Evolutionary conservation across 768 basidiomycete species (phyloP).

Genomic region (Phylloporus sp.): DNA sequence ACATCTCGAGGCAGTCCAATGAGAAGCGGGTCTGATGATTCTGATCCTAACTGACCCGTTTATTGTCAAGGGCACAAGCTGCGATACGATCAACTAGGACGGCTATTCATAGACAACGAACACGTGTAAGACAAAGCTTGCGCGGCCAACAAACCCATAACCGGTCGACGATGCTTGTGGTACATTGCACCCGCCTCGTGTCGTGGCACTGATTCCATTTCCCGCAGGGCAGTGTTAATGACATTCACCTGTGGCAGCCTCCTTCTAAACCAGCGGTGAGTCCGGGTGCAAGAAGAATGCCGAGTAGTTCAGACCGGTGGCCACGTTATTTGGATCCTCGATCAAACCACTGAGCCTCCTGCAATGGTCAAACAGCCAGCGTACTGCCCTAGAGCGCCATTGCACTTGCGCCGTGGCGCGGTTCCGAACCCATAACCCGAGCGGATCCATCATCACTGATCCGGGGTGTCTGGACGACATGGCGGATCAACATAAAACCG

Average conservation of each 20-base stretch:
- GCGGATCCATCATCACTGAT: too few relatives aligned
- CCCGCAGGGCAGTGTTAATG: not conserved
- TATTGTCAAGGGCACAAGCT: too few relatives aligned
- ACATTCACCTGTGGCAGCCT: not conserved
- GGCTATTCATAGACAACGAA: not conserved
- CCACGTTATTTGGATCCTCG: not conserved
- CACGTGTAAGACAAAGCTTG: too few relatives aligned
- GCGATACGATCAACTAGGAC: not conserved
- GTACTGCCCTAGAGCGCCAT: not conserved
- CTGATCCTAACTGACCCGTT: too few relatives aligned
- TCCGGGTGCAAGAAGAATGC: not conserved
- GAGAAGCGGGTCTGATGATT: too few relatives aligned
- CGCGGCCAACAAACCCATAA: too few relatives aligned
- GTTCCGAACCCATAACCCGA: not conserved
- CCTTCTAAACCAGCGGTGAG: not conserved
- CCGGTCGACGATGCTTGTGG: not conserved
- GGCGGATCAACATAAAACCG: too few relatives aligned
- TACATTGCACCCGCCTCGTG: not conserved
- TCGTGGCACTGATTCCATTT: not conserved
- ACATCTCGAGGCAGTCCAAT: too few relatives aligned
- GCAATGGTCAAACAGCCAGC: not conserved
- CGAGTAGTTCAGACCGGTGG: not conserved
- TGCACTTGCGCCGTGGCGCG: not conserved
- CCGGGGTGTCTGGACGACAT: too few relatives aligned
- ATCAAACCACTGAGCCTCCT: too few relatives aligned